Base-by-base conservation (phyloP, 2,329 filamentous ascomycete species). In the Paecilomyces niveus region DNA sequence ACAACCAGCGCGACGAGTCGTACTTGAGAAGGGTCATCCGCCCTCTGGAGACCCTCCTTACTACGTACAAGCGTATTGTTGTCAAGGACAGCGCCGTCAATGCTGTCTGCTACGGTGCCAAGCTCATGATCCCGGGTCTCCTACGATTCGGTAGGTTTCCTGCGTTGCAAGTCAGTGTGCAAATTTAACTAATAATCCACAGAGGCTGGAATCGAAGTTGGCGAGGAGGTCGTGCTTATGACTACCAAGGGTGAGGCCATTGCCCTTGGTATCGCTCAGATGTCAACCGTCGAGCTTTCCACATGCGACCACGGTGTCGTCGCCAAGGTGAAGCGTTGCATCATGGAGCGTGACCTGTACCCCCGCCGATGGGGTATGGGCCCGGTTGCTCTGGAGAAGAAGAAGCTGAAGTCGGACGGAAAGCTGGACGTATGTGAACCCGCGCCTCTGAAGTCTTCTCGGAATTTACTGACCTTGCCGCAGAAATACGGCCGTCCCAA, bases 221-320 rank as follows among this genome's bases (percentile, higher is more conserved):
- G 96, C 74, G 94, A 99, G 76, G 94, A 99, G 79, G 88, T 97
- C 70, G 92, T 99, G 39, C 82, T 99, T 61, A 97, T 99, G 88
- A 97, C 94, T 59, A 97, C 94, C 71, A 99, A 99, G 85, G 94
- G 94, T 70, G 94, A 99, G 81, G 94, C 94, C 52, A 97, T 99
- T 71, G 94, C 94, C 60, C 85, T 99, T 62, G 94, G 89, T 69
- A 96, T 97, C 70, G 92, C 94, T 18, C 90, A 96, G 76, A 99
- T 99, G 94, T 96, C 92, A 45, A 96, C 92, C 2, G 92, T 97
- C 54, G 94, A 97, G 80, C 90, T 99, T 78, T 91, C 91, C 31
- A 93, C 92, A 33, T 97, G 94, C 78, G 92, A 97, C 73, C 94
- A 99, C 78, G 94, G 94, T 68, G 92, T 97, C 59, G 93, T 97